phyloP scores from a whole-genome alignment of 495 filamentous ascomycete genomes.

The Lasiosphaeria hispida region DNA sequence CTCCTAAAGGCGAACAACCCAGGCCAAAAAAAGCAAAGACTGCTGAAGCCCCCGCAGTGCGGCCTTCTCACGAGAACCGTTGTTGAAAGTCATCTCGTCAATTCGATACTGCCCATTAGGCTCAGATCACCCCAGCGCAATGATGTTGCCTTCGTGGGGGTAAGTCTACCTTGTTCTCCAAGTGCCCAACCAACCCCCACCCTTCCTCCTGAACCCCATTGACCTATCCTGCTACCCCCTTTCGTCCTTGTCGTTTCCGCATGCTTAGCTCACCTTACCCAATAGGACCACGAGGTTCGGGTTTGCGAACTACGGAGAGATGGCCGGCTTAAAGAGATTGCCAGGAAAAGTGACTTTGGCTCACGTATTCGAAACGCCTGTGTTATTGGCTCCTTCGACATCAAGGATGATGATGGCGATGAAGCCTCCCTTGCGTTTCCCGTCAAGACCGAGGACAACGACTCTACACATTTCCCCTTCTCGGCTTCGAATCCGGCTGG shows the following conservation, averaged over 20 bases:
- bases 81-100: slow-evolving; percentile 69
- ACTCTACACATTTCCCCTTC: slow-evolving; percentile 20
- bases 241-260: neutral
- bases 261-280: slow-evolving; percentile 25
- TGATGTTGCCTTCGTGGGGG: slow-evolving; percentile 88
- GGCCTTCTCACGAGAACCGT: slow-evolving; percentile 78
- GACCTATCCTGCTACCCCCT: neutral
- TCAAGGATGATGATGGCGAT: slow-evolving; percentile 23
- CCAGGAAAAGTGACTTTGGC: slow-evolving; percentile 71
- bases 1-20: slow-evolving; percentile 35
- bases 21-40: slow-evolving; percentile 20
- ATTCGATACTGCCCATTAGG: slow-evolving; percentile 76
- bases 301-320: slow-evolving; percentile 64
- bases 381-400: slow-evolving; percentile 50
- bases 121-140: slow-evolving; percentile 67
- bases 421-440: slow-evolving; percentile 1
- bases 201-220: too few relatives aligned
- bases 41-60: slow-evolving; percentile 45
- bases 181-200: too few relatives aligned
- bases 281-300: slow-evolving; percentile 61
- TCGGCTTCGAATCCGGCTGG: neutral
- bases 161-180: slow-evolving; percentile 43
- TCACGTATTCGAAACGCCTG: slow-evolving; percentile 64
- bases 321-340: slow-evolving; percentile 67
- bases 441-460: slow-evolving; percentile 35